Conservation (phyloP, 495 filamentous ascomycete species). For the Apodospora peruviana region DNA sequence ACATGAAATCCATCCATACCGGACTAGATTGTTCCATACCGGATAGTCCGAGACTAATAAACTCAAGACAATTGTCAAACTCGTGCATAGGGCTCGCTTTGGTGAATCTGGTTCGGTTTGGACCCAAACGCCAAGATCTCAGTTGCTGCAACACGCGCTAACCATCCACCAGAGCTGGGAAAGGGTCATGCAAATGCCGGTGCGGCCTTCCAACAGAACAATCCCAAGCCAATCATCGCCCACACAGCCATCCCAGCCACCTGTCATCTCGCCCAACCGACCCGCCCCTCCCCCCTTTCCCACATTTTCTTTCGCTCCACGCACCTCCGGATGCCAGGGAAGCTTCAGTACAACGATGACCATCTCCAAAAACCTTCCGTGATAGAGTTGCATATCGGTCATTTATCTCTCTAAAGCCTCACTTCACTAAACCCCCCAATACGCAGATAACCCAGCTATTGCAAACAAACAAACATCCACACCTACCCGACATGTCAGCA, state of each 20-base stretch:
- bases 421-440: no score
- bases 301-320: background rate
- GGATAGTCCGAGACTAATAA: no score
- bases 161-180: background rate
- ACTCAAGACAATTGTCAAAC: no score
- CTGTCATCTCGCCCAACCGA: background rate
- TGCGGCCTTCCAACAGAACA: background rate
- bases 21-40: no score
- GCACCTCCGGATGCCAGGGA: background rate
- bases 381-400: no score
- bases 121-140: background rate
- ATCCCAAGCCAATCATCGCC: background rate
- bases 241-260: background rate
- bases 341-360: background rate
- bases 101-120: no score
- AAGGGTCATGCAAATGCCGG: constrained; percentile 1
- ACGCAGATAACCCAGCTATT: background rate
- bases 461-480: background rate
- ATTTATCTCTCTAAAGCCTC: no score
- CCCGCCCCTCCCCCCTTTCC: background rate
- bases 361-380: background rate
- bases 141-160: background rate
- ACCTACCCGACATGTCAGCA: background rate
- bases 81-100: no score
- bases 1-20: no score